Percentiles rank a stretch among this genome's conserved stretches.
Evolutionary conservation across 495 filamentous ascomycete species (phyloP).

Genomic region (Trichoderma reesei): DNA sequence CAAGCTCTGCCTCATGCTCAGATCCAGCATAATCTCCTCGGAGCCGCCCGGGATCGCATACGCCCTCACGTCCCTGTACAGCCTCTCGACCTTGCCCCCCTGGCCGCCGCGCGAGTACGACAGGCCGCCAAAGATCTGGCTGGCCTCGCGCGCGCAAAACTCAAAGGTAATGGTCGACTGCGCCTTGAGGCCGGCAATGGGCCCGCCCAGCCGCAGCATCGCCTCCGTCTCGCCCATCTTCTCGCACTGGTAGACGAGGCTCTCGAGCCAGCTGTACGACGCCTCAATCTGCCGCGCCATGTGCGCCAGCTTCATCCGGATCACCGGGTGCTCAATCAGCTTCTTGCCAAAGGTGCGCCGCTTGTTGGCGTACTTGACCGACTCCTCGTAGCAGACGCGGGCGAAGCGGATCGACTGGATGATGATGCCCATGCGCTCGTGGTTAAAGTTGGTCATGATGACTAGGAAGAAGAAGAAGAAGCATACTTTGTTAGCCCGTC

Average conservation of each 20-base stretch:
- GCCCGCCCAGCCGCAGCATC: slow-evolving; percentile 89
- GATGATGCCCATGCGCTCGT: slow-evolving; percentile 96
- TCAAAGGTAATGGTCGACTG: slow-evolving; percentile 90
- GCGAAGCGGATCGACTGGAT: slow-evolving; percentile 95
- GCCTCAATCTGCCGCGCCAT: slow-evolving; percentile 98
- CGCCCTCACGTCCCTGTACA: slow-evolving; percentile 94
- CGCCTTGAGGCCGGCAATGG: slow-evolving; percentile 89
- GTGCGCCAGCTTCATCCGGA: slow-evolving; percentile 92
- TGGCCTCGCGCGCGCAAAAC: slow-evolving; percentile 92
- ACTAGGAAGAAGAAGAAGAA: too few relatives aligned
- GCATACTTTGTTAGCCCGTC: too few relatives aligned
- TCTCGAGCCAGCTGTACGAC: slow-evolving; percentile 95
- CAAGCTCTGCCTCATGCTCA: slow-evolving; percentile 89
- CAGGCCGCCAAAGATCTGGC: slow-evolving; percentile 93
- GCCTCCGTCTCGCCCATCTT: slow-evolving; percentile 91
- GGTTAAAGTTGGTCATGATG: slow-evolving; percentile 99
- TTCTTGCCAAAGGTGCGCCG: slow-evolving; percentile 91
- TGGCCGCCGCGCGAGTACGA: slow-evolving; percentile 90
- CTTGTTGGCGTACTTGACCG: slow-evolving; percentile 93
- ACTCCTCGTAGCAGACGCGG: slow-evolving; percentile 94
- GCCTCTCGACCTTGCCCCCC: slow-evolving; percentile 88
- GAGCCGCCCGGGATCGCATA: slow-evolving; percentile 95
- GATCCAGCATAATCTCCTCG: slow-evolving; percentile 98
- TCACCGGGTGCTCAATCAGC: slow-evolving; percentile 93
- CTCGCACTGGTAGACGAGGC: slow-evolving; percentile 83